Conservation (phyloP, 192 early-diverging fungal genomes). For the Linnemannia schmuckeri region DNA sequence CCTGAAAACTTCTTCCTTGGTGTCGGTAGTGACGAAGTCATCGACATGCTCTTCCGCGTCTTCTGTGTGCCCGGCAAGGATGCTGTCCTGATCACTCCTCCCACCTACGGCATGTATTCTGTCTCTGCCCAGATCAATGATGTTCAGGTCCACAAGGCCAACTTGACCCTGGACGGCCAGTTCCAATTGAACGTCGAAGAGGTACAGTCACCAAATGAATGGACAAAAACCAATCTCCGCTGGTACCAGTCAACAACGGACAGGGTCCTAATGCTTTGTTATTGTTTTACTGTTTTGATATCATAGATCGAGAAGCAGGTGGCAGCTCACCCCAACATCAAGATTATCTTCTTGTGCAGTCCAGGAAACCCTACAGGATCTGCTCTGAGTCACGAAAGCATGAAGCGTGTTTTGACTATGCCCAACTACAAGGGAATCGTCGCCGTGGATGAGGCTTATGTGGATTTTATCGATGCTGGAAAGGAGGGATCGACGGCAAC, state of each 20-base stretch:
- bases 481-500: slow-evolving; percentile 78
- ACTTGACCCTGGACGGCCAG: slow-evolving; percentile 73
- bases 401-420: slow-evolving; percentile 75
- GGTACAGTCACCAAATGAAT: slow-evolving; percentile 52
- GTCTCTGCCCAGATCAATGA: slow-evolving; percentile 96
- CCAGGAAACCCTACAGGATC: slow-evolving; percentile 99
- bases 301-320: slow-evolving; percentile 73
- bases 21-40: slow-evolving; percentile 97
- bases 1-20: slow-evolving; percentile 90
- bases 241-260: slow-evolving; percentile 59
- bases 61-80: slow-evolving; percentile 93
- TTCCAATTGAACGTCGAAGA: slow-evolving; percentile 78
- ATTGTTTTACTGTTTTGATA: not conserved
- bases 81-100: slow-evolving; percentile 94
- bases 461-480: slow-evolving; percentile 88
- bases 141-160: slow-evolving; percentile 89
- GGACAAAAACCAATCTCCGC: not conserved
- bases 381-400: slow-evolving; percentile 75
- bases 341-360: slow-evolving; percentile 95
- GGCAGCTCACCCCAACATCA: slow-evolving; percentile 81
- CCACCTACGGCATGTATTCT: slow-evolving; percentile 99
- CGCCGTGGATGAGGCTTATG: slow-evolving; percentile 98
- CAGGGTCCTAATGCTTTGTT: slow-evolving; percentile 39
- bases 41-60: slow-evolving; percentile 91
- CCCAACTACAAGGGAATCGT: slow-evolving; percentile 88